Base-by-base conservation (phyloP, 139 green algal species). In the Chlamydomonas sp. region DNA sequence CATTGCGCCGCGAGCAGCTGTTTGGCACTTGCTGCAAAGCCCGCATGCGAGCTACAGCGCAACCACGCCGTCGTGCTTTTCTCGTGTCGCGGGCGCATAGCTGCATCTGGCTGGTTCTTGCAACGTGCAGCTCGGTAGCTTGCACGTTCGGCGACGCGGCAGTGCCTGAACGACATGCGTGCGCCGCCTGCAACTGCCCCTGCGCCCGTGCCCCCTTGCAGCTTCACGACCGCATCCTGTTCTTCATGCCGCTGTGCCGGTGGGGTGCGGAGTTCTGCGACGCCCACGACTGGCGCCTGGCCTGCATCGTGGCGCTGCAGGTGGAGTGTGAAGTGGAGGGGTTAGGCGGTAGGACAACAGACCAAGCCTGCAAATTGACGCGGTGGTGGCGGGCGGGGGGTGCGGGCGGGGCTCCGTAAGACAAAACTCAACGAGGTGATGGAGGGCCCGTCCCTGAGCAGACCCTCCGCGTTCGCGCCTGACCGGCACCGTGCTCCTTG, bases 231-330 rank as follows among this genome's bases (percentile, higher is more conserved):
- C 62, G 7, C 68, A 94, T 96, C 75, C 75, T 90, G 66, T 92
- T 82, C 64, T 92, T 90, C 72, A 94, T 88, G 77, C 95, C 94
- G 2, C 68, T 93, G 18, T 98, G 95, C 90, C 78, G 72, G 69
- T 89, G 91, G 69, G 92, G 90, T 16, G 91, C 94, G 61, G 80
- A 92, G 20, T 84, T 91, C 80, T 98, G 92, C 90, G 94, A 94
- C 73, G 66, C 58, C 57, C 77, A 94, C 74, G 57, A 90, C 64
- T 96, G 91, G 91, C 66, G 71, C 69, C 78, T 92, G 61, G 78
- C 93, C 57, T 98, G 96, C 89, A 58, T 89, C 10, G 78, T 96
- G 71, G 95, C 95, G 7, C 90, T 98, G 76, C n/a, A 93, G 66
- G 95, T 95, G 78, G 14, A n/a, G 17, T 17, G 10, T 71, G 66